These are phyloP conservation scores for Aquilaria malaccensis DNA, from an alignment of 345 rosid genomes.

Conservation along the genomic window DNA sequence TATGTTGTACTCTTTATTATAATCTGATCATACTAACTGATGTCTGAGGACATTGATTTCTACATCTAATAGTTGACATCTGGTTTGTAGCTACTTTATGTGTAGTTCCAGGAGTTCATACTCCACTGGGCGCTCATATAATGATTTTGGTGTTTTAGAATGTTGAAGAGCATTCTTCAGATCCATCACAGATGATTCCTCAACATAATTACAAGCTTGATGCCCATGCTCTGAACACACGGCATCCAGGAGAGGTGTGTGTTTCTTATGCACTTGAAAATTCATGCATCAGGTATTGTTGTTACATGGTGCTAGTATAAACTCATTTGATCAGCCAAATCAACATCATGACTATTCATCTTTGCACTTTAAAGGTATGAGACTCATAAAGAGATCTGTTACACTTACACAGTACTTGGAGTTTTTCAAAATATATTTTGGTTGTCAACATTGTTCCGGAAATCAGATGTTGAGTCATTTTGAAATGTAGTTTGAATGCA, in stretches of 20 bases:
- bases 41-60: too few species aligned
- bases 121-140: constrained; percentile 8
- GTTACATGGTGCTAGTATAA: too few species aligned
- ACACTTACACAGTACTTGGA: constrained; percentile 1
- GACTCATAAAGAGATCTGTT: constrained; percentile 2
- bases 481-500: constrained; percentile 75
- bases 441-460: too few species aligned
- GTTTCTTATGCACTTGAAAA: too few species aligned
- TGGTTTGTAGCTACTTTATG: not conserved
- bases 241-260: constrained; percentile 91
- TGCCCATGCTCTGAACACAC: constrained; percentile 70
- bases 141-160: constrained; percentile 45
- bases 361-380: not conserved
- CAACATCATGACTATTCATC: too few species aligned
- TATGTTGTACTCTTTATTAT: too few species aligned
- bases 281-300: too few species aligned
- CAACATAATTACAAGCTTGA: constrained; percentile 98
- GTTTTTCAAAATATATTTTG: constrained; percentile 19
- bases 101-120: constrained; percentile 2
- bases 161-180: constrained; percentile 62
- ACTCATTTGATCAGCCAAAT: too few species aligned
- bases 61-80: not conserved
- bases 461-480: constrained; percentile 21
- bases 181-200: constrained; percentile 75
- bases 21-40: too few species aligned